Evolutionary conservation across 2,329 filamentous ascomycete genomes (phyloP), one percentile per base, ranked within the genome.

Genomic region (Colletotrichum cereale): DNA sequence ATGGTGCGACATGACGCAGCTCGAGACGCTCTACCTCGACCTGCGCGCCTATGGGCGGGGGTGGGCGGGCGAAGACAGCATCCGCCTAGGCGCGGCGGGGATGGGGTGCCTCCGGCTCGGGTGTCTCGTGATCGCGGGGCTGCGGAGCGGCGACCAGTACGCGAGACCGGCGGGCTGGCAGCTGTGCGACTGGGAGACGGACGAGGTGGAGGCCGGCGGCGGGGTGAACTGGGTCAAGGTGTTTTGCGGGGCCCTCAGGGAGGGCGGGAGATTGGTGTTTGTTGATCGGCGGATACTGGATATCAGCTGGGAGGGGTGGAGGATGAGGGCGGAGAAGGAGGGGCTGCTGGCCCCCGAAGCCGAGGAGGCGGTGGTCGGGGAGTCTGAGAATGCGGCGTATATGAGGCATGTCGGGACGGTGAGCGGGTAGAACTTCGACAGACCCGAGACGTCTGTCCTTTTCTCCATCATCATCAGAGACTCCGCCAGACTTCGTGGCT

Each of bases 221-320:
- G 44, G 24, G 29, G 29, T 73, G n/a, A 73, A 73, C 29, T 73
- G 72, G 70, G 61, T 70, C 58, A 64, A 67, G 55, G 69, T 55
- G 57, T 69, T 73, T 38, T 44, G 57, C 26, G 65, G 66, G 56
- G 70, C 70, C 10, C 34, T 73, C 24, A 55, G 57, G 11, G 60
- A 72, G 40, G 65, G 62, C 21, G 72, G 72, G 6, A 36, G 34
- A 31, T 4, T 73, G 42, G 26, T 73, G 48, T 66, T 73, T 14
- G 58, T 73, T 14, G 72, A 73, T 5, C 55, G 52, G 38, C 60
- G 69, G 11, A 47, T 69, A 2, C 5, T 47, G 2, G 44, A 63
- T 16, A 55, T 72, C 36, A 44, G 62, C 31, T 73, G 71, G 71
- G 50, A 63, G 31, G 26, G 8, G 14, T 71, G 67, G 71, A 55